Base-by-base conservation (phyloP, 352 stramenopile species). In the Poterioochromonas sp. region DNA sequence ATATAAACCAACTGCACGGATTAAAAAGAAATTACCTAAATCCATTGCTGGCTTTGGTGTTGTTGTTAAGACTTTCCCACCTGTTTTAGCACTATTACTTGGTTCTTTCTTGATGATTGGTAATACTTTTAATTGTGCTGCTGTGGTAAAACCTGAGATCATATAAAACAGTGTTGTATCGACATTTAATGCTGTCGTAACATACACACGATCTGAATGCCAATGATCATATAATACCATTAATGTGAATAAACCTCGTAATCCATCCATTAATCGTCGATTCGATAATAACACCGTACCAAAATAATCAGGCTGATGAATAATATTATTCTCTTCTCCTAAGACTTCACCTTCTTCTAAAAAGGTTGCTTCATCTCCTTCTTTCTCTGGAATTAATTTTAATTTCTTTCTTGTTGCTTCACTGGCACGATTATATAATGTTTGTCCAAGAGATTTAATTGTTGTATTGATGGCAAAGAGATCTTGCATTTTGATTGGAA, bases 201-300 rank as follows among this genome's bases (percentile, higher is more conserved):
- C 20, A 20, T 18, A 1, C 26, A 26, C 1, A n/a, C 41, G 1
- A 26, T 40, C 35, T 26, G 18, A 5, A 26, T 69, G 60, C 1
- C 11, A 69, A 26, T 69, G 60, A 43, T 69, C 60, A 3, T 26
- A 69, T 20, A 69, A n/a, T 44, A 69, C 60, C 29, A 69, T 69
- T 18, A 69, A 43, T 1, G 35, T 41, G 32, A 43, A 69, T 2
- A 69, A 18, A 43, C 60, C 60, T n/a, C 60, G 20, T 29, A 69
- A n/a, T 1, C 60, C 60, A 29, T 43, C 20, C 11, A 69, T 20
- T 1, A 40, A 44, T 3, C 26, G 3, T 20, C 5, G 1, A 69
- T 69, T 69, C 8, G 20, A 12, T n/a, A 39, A 2, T 44, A 69
- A 32, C 3, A 8, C 1, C 39, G 29, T 32, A 39, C 26, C 60